Conservation (phyloP, 257 asterid genomes). For the Catharanthus roseus region DNA sequence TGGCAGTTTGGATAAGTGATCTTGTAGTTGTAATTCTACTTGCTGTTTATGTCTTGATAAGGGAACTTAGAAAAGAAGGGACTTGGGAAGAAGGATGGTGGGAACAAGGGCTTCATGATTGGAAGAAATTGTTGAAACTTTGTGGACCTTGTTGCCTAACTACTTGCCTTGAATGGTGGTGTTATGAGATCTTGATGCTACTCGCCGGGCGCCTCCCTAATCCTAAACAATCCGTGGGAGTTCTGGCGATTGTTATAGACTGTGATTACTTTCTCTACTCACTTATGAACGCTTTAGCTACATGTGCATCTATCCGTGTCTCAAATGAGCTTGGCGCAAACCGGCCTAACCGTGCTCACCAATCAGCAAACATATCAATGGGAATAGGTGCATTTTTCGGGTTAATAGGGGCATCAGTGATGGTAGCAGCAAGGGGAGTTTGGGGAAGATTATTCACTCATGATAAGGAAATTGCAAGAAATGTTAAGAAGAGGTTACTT, state of each 20-base stretch:
- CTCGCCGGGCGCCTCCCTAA: slow-evolving; percentile 59
- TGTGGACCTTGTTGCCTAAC: slow-evolving; percentile 74
- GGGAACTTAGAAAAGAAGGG: slow-evolving; percentile 36
- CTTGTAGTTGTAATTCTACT: slow-evolving; percentile 30
- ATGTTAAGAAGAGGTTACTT: slow-evolving; percentile 46
- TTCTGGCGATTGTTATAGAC: slow-evolving; percentile 60
- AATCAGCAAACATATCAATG: slow-evolving; percentile 39
- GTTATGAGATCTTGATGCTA: slow-evolving; percentile 66
- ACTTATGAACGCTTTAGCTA: slow-evolving; percentile 57
- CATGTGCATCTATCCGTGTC: slow-evolving; percentile 67
- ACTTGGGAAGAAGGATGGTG: slow-evolving; percentile 66
- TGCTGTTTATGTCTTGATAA: slow-evolving; percentile 34
- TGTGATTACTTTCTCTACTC: slow-evolving; percentile 74
- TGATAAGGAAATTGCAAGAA: slow-evolving; percentile 35
- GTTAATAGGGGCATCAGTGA: slow-evolving; percentile 36
- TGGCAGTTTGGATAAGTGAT: slow-evolving; percentile 82
- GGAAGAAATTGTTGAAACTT: slow-evolving; percentile 50
- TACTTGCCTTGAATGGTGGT: slow-evolving; percentile 96
- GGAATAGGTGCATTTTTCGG: slow-evolving; percentile 32
- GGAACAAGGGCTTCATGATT: slow-evolving; percentile 41
- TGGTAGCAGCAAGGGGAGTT: slow-evolving; percentile 44
- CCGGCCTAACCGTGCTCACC: slow-evolving; percentile 28
- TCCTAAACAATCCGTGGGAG: slow-evolving; percentile 51
- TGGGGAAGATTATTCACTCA: slow-evolving; percentile 72
- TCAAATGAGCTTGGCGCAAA: slow-evolving; percentile 80